Percentiles rank a stretch among this genome's conserved stretches.
phyloP scores from a whole-genome alignment of 139 green algal species.

The Volvox africanus region DNA sequence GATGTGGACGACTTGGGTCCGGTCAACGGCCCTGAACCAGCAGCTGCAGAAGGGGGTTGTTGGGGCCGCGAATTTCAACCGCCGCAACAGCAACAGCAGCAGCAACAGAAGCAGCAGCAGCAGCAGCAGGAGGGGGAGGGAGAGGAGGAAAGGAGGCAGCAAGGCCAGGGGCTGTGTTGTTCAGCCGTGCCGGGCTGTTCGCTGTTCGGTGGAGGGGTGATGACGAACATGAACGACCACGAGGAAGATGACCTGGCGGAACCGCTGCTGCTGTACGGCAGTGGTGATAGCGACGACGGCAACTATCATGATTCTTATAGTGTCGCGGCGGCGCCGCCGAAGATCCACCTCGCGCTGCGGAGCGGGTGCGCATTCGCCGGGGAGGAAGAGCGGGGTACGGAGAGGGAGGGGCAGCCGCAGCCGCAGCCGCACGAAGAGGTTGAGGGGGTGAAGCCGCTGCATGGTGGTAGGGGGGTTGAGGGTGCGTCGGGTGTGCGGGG shows the following conservation, averaged over 20 bases:
- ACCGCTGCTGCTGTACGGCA: constrained; percentile 21
- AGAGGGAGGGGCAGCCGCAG: background rate
- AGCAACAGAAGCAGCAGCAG: background rate
- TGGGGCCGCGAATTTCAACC: too few relatives aligned
- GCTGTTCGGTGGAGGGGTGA: background rate
- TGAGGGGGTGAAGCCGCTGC: background rate
- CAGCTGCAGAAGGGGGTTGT: too few relatives aligned
- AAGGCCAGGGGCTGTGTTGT: background rate
- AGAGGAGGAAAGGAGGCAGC: background rate
- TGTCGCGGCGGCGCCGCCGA: background rate
- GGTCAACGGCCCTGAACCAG: too few relatives aligned
- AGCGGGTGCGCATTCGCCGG: background rate
- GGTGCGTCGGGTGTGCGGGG: background rate
- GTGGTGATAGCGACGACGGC: background rate
- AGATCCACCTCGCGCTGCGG: background rate
- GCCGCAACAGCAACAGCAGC: background rate
- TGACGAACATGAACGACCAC: background rate
- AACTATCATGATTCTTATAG: too few relatives aligned
- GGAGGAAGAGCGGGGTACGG: background rate
- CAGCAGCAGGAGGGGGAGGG: background rate
- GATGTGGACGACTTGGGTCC: too few relatives aligned
- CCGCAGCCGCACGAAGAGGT: background rate
- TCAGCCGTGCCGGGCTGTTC: background rate
- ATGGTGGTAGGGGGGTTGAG: background rate
- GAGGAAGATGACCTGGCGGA: background rate